Base-by-base conservation (phyloP, 176 grass and related monocot species). In the Thalia dealbata region DNA sequence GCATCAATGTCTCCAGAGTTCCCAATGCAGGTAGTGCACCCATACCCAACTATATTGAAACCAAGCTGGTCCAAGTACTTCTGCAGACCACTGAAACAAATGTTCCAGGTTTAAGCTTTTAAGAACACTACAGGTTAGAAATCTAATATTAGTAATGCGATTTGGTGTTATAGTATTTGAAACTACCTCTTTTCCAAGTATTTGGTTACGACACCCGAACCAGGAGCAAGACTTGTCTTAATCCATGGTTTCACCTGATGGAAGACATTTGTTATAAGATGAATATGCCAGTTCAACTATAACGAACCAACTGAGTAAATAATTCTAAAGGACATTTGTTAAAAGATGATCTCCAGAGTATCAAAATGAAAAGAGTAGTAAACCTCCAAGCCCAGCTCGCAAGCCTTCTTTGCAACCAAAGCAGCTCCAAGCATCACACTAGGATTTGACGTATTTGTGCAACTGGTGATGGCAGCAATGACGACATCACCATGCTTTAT, bases 381-480 rank as follows among this genome's bases (percentile, higher is more conserved):
- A 81, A 99, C 95, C 95, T 99, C 90, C 35, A 99, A 87, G 61
- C 90, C 95, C 18, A 99, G 84, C 45, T 99, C 95, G 63, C 95
- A 99, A 68, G 95, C 95, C 59, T 99, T 99, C 74, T 99, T 99
- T 21, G 95, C 95, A 70, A 93, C 95, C 83, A 99, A 79, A 75
- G 90, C 95, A 86, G 95, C 82, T 77, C 90, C 95, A 24, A 99
- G 83, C 95, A 99, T 99, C 12, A 99, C 95, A 85, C 87, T 99
- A 61, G 95, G 95, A 77, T 99, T 99, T 84, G 95, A 99, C 60
- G 95, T 99, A 77, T 99, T 99, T 3, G 95, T 99, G 79, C 95
- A 99, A 81, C 90, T 99, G 24, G 95, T 99, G 71, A 99, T 99
- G 42, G 95, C 95, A 14, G 95, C 95, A 82, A 99, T 99, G 26